Base-by-base conservation (phyloP, 345 rosid species). In the Microthlaspi erraticum region DNA sequence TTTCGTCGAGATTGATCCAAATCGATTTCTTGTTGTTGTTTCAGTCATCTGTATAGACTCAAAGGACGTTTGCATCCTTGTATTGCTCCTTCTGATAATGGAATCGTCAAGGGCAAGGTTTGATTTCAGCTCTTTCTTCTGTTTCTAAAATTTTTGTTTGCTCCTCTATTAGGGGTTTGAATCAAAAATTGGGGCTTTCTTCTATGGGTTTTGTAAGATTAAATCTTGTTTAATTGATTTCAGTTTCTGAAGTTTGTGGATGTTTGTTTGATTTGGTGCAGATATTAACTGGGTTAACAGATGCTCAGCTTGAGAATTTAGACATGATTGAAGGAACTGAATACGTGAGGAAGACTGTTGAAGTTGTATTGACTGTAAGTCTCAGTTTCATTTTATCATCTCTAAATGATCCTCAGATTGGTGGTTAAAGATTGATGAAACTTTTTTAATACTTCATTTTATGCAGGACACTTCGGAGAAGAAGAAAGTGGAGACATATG, bases 31-130 rank as follows among this genome's bases (percentile, higher is more conserved):
- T 1, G 42, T 1, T 10, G n/a, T 2, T 50, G 9, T 11, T 45
- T 18, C 86, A 94, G 98, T 76, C 92, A 83, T 51, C 78, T 91
- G 65, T 91, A 87, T 54, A 87, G 93, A 81, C 83, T 94, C 48
- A 83, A 82, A 78, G 99, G 86, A 1, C 90, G 98, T 9, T 87
- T 91, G 48, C 88, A 91, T 84, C 91, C 99, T 0, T 93, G 96
- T 60, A 89, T 94, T 60, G 72, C 87, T 5, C 93, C 93, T 2
- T 78, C 78, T 3, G 81, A 78, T 16, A 84, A 64, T 44, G 72
- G 78, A 69, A 42, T 68, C 3, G 83, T 91, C 39, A 63, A 68
- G 0, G 97, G 98, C 74, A 87, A 54, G 86, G 98, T 17, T 31
- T 34, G 5, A 1, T 17, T 37, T 49, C 33, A 43, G 43, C 26